Evolutionary conservation across 2,329 filamentous ascomycete species (phyloP).

Genomic region (Aspergillus intermedius): DNA sequence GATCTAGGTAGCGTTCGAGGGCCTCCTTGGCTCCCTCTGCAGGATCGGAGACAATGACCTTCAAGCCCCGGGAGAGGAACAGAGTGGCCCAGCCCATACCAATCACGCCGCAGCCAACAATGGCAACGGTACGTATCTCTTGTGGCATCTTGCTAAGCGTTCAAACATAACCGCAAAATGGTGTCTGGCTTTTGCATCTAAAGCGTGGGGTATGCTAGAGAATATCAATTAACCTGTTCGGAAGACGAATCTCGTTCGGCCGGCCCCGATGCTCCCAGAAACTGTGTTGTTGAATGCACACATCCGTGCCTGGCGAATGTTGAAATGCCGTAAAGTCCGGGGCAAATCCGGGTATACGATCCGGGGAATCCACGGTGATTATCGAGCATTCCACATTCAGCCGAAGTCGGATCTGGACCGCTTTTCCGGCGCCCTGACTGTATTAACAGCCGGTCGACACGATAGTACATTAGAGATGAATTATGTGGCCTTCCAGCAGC

Average conservation of each 20-base stretch:
- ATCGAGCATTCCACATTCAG: neutral
- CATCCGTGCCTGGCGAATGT: neutral
- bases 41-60: conserved; percentile 39
- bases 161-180: neutral
- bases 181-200: neutral
- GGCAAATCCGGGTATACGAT: neutral
- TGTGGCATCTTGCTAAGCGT: neutral
- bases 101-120: conserved; percentile 35
- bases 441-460: no score
- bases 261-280: neutral
- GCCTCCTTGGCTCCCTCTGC: conserved; percentile 28
- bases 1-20: conserved; percentile 18
- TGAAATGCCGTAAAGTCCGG: neutral
- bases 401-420: neutral
- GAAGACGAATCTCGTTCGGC: neutral
- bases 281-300: neutral
- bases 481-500: neutral
- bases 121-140: conserved; percentile 7
- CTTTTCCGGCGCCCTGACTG: neutral
- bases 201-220: neutral
- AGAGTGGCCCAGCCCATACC: conserved; percentile 39
- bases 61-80: conserved; percentile 34
- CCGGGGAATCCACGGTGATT: neutral
- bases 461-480: neutral
- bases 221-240: neutral